Evolutionary conservation across 2,329 filamentous ascomycete species (phyloP).

Genomic region (Emergomyces africanus): DNA sequence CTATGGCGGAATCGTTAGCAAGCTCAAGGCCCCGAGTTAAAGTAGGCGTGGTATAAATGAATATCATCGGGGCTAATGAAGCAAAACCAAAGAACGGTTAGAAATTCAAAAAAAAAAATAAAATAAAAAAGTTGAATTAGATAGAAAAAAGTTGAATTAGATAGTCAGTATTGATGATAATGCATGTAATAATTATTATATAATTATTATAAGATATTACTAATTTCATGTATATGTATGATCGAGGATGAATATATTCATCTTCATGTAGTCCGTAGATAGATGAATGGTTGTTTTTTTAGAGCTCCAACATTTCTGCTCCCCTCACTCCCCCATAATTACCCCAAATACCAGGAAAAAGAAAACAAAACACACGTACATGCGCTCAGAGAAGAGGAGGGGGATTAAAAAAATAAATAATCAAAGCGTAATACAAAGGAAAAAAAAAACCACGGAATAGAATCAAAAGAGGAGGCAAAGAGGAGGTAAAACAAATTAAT

Average conservation of each 20-base stretch:
- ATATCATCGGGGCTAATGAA: not conserved
- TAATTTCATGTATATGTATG: not conserved
- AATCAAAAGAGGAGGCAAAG: conserved; percentile 1
- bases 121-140: not conserved
- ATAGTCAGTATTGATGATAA: not conserved
- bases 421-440: not conserved
- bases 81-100: not conserved
- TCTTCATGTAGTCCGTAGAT: not conserved
- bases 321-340: not conserved
- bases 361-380: not conserved
- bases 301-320: not conserved
- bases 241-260: not conserved
- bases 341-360: not conserved
- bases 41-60: too few species aligned
- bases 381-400: not conserved
- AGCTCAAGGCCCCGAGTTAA: too few species aligned
- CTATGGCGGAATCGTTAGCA: too few species aligned
- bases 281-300: not conserved
- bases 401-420: not conserved
- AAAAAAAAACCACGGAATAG: not conserved
- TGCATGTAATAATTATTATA: not conserved
- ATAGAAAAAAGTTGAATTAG: too few species aligned
- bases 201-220: not conserved
- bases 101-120: not conserved
- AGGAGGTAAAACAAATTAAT: conserved; percentile 1